Percentiles rank a stretch among this genome's conserved stretches.
These are phyloP conservation scores for Pythium coloratum DNA, from an alignment of 352 stramenopile genomes.

Conservation along the genomic window DNA sequence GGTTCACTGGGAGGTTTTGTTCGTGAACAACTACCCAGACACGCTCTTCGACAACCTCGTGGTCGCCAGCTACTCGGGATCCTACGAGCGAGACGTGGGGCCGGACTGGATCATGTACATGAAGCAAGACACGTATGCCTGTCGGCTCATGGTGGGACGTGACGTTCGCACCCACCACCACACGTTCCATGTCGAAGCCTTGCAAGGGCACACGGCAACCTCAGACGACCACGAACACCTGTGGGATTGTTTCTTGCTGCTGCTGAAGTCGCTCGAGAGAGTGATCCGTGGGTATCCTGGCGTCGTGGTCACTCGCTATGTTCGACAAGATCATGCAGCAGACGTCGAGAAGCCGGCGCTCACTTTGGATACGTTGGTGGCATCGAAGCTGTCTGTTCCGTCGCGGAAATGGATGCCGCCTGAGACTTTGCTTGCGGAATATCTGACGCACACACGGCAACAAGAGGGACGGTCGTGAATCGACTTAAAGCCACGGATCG, in stretches of 20 bases:
- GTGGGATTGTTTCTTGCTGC: neutral
- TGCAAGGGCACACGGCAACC: neutral
- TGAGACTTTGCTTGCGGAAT: too few relatives aligned
- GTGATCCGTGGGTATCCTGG: conserved; percentile 6
- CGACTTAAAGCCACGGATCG: too few relatives aligned
- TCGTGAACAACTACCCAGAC: conserved; percentile 1
- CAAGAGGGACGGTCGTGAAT: too few relatives aligned
- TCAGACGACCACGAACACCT: neutral
- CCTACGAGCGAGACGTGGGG: neutral
- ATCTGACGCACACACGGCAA: too few relatives aligned
- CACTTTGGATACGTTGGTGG: too few relatives aligned
- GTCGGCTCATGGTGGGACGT: conserved; percentile 2
- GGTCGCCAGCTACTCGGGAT: conserved; percentile 12
- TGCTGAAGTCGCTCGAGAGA: neutral
- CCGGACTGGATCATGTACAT: conserved; percentile 9
- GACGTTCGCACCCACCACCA: neutral
- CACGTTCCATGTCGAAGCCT: neutral
- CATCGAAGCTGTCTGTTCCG: too few relatives aligned
- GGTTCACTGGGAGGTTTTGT: conserved; percentile 12
- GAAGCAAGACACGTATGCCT: neutral
- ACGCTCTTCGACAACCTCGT: conserved; percentile 13
- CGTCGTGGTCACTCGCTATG: conserved; percentile 1
- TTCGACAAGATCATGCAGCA: too few relatives aligned
- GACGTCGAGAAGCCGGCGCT: too few relatives aligned
- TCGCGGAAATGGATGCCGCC: too few relatives aligned